These are phyloP conservation scores for Tagetes patula DNA, from an alignment of 129 eudicot species.

Conservation along the genomic window DNA sequence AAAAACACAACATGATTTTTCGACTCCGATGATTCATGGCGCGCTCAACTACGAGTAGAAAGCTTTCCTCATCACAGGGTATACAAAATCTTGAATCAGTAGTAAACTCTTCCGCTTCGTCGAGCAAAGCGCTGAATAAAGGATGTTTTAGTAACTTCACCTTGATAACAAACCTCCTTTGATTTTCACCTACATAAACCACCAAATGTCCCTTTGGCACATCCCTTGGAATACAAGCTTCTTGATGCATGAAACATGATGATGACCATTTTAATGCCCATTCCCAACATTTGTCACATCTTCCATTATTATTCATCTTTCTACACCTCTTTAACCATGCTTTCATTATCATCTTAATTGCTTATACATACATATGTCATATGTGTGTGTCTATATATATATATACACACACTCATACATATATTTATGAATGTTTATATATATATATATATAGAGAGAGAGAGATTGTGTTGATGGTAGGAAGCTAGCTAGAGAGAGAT, in stretches of 20 bases:
- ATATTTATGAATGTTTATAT: background rate
- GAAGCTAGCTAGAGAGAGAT: constrained; percentile 26
- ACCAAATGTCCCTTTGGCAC: constrained; percentile 95
- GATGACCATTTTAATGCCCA: constrained; percentile 49
- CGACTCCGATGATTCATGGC: constrained; percentile 43
- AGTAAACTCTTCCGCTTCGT: constrained; percentile 62
- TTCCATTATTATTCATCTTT: constrained; percentile 43
- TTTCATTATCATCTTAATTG: constrained; percentile 43
- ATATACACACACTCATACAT: background rate
- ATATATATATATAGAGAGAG: constrained; percentile 7
- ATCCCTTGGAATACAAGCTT: constrained; percentile 55
- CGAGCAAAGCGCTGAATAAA: constrained; percentile 66
- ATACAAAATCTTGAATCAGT: constrained; percentile 59
- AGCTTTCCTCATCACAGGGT: constrained; percentile 71
- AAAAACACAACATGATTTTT: constrained; percentile 35
- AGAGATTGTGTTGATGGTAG: constrained; percentile 38
- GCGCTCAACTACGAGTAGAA: constrained; percentile 57
- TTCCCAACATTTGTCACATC: constrained; percentile 50
- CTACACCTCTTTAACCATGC: constrained; percentile 50
- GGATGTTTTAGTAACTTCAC: constrained; percentile 72
- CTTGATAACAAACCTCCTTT: constrained; percentile 68
- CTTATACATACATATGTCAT: background rate
- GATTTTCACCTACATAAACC: constrained; percentile 76
- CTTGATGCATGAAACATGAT: constrained; percentile 33
- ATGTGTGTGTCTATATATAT: background rate